These are phyloP conservation scores for Xerocomus minutiporus DNA, from an alignment of 1,284 basidiomycete species.

Conservation along the genomic window DNA sequence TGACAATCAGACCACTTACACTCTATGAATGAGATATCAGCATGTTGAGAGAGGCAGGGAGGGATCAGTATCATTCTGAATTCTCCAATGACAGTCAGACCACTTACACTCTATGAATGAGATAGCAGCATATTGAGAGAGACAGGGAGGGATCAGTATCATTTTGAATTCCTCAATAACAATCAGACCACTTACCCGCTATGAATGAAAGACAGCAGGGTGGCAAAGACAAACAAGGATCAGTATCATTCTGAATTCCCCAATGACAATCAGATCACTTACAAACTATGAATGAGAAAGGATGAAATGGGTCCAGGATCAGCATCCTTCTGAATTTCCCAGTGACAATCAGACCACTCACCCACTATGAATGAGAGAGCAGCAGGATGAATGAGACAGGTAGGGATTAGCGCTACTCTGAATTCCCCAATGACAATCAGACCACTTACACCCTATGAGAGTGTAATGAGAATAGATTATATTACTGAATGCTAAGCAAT, in stretches of 20 bases:
- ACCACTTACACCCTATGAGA: background rate
- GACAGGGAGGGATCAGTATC: background rate
- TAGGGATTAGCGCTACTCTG: background rate
- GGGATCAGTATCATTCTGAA: background rate
- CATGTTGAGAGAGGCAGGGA: background rate
- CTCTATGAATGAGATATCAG: background rate
- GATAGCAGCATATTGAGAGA: background rate
- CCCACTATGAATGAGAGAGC: too few relatives aligned
- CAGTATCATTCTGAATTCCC: background rate
- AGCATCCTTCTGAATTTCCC: background rate
- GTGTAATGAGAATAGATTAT: too few relatives aligned
- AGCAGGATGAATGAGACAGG: too few relatives aligned
- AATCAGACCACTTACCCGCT: background rate
- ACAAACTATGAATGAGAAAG: background rate
- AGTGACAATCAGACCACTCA: background rate
- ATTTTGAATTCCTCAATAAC: background rate
- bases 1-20: background rate
- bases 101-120: background rate
- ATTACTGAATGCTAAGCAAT: too few relatives aligned
- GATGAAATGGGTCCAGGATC: background rate
- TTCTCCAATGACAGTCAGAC: background rate
- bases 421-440: background rate
- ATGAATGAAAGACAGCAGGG: background rate
- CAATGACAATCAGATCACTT: background rate
- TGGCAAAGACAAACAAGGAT: background rate